Base-by-base conservation (phyloP, 31 red algal species). In the Asparagopsis taxiformis region DNA sequence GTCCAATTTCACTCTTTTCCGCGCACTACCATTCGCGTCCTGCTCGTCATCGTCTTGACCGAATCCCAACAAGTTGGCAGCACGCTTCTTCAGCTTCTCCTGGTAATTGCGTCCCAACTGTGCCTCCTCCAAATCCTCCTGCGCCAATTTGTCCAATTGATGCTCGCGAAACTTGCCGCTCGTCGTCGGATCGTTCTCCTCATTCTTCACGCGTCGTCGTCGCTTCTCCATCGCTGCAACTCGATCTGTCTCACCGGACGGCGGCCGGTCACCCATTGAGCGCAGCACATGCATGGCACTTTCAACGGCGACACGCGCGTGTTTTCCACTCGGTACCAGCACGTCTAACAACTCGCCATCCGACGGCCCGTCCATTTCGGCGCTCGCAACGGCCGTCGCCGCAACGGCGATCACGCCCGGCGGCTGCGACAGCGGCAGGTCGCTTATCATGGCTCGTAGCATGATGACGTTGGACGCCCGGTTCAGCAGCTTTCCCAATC, bases 391-490 rank as follows among this genome's bases (percentile, higher is more conserved):
- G 1, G 64, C 0, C 5, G 66, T 46, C 16, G 72, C 72, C 2
- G 62, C 83, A 21, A 88, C 39, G n/a, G 83, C 83, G 33, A 77
- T 70, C 31, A 77, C 72, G 3, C 52, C 83, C 24, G 70, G 83
- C 37, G 73, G 44, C 13, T 71, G 28, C n/a, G 83, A 51, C 2
- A 88, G 51, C 32, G 55, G 54, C 36, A 88, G 54, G 54, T 88
- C 83, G 32, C 63, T 65, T 38, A 88, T 52, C 39, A 88, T 49
- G n/a, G 65, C 67, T 22, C 74, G 50, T 28, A 62, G 60, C 38
- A 34, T 32, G 9, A 77, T 55, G 34, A 71, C 43, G 57, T 77
- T 46, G 3, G 62, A 34, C 28, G 83, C 83, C 38, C 23, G 50
- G 17, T 33, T 17, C 11, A 77, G 53, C 31, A 88, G 23, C 9